phyloP scores from a whole-genome alignment of 2,329 filamentous ascomycete genomes.

The Curvularia spicifera region DNA sequence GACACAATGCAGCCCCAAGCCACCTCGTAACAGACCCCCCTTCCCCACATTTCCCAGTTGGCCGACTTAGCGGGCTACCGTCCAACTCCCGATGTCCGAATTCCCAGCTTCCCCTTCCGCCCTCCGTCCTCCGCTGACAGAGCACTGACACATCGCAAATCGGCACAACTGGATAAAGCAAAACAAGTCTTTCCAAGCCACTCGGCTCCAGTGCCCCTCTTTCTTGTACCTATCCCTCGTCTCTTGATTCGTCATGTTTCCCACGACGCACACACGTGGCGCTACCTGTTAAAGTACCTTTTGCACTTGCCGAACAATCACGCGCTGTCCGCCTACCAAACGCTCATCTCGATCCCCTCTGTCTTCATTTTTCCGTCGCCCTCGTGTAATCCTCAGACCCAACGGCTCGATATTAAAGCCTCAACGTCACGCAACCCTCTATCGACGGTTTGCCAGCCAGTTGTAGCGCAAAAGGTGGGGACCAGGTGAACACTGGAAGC shows the following conservation, averaged over 20 bases:
- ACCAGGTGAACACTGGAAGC: not conserved
- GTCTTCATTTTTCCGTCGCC: not conserved
- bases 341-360: not conserved
- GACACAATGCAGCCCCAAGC: not conserved
- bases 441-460: not conserved
- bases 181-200: conserved; percentile 2
- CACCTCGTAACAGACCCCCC: not conserved
- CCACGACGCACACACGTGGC: conserved; percentile 16
- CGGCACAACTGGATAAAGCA: conserved; percentile 10
- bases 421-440: conserved; percentile 1
- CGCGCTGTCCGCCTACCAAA: not conserved
- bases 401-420: conserved; percentile 8
- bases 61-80: not conserved
- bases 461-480: not conserved
- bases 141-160: conserved; percentile 3
- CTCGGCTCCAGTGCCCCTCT: not conserved
- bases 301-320: not conserved
- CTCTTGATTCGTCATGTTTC: conserved; percentile 29
- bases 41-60: not conserved
- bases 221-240: not conserved
- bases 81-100: not conserved
- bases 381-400: not conserved
- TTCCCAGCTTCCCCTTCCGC: not conserved
- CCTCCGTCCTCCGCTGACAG: conserved; percentile 4
- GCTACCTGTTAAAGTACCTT: conserved; percentile 3